Evolutionary conservation across 129 eudicot species (phyloP).

Genomic region (Kitagawia praeruptora): DNA sequence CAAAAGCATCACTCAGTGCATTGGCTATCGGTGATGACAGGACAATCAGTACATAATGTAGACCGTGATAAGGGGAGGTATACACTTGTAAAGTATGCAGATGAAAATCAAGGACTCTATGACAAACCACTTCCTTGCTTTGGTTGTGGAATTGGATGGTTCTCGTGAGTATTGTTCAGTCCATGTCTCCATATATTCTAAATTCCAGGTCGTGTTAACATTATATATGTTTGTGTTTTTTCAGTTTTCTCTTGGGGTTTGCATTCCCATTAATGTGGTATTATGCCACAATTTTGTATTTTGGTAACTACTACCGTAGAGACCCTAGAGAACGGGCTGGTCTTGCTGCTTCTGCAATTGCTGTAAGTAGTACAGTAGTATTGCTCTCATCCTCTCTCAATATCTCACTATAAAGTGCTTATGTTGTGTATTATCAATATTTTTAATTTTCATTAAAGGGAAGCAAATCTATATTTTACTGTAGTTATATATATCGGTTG

Average conservation of each 20-base stretch:
- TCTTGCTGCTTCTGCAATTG: conserved; percentile 92
- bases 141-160: conserved; percentile 96
- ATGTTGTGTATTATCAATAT: not conserved
- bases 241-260: conserved; percentile 68
- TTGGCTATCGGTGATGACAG: conserved; percentile 18
- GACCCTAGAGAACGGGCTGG: conserved; percentile 96
- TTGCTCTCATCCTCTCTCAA: not conserved
- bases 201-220: not conserved
- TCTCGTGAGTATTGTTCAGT: conserved; percentile 50
- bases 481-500: not conserved
- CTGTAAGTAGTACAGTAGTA: conserved; percentile 31
- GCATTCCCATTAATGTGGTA: conserved; percentile 77
- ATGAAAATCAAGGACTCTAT: conserved; percentile 51
- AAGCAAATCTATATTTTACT: no score
- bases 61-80: conserved; percentile 62
- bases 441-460: no score
- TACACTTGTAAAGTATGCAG: conserved; percentile 54
- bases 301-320: conserved; percentile 69
- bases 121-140: conserved; percentile 95
- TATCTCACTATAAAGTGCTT: not conserved
- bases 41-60: conserved; percentile 31
- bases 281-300: conserved; percentile 62
- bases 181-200: not conserved
- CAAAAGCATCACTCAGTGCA: conserved; percentile 4
- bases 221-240: not conserved